phyloP scores from a whole-genome alignment of 2,329 filamentous ascomycete genomes.

The Calonectria fujianensis region DNA sequence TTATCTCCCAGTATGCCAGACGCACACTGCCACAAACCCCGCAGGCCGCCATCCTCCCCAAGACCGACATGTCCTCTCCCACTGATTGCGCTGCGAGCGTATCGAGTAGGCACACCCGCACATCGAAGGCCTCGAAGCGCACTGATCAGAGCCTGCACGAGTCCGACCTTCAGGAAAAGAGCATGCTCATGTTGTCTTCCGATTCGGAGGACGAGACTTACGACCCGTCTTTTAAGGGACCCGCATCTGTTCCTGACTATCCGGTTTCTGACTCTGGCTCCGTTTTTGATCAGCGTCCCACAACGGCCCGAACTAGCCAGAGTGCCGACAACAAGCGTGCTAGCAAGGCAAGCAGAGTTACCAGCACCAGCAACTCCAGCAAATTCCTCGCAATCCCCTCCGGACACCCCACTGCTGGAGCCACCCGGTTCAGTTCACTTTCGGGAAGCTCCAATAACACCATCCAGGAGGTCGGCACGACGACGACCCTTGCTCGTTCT shows the following conservation, averaged over 20 bases:
- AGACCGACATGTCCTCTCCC: constrained; percentile 56
- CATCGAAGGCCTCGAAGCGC: constrained; percentile 71
- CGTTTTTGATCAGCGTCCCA: constrained; percentile 48
- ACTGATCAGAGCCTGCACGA: constrained; percentile 68
- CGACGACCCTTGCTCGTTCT: constrained; percentile 43
- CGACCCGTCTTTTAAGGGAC: constrained; percentile 49
- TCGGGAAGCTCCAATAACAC: constrained; percentile 53
- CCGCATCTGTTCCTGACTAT: constrained; percentile 54
- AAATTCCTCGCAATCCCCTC: constrained; percentile 66
- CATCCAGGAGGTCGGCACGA: constrained; percentile 45
- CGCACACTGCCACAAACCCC: constrained; percentile 52
- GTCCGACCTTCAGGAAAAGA: constrained; percentile 72
- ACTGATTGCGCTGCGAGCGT: constrained; percentile 70
- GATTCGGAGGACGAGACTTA: constrained; percentile 72
- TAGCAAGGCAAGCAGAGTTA: constrained; percentile 62
- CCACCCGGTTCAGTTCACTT: constrained; percentile 51
- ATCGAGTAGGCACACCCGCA: constrained; percentile 73
- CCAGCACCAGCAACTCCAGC: constrained; percentile 63
- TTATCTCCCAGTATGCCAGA: constrained; percentile 54
- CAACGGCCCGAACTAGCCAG: constrained; percentile 50
- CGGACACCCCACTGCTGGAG: constrained; percentile 40
- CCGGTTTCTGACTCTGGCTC: constrained; percentile 52
- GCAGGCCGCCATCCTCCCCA: constrained; percentile 45
- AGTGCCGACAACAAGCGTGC: constrained; percentile 52
- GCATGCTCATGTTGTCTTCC: constrained; percentile 74